Evolutionary conservation across 495 filamentous ascomycete species (phyloP).

Genomic region (Antarctomyces pellizariae): DNA sequence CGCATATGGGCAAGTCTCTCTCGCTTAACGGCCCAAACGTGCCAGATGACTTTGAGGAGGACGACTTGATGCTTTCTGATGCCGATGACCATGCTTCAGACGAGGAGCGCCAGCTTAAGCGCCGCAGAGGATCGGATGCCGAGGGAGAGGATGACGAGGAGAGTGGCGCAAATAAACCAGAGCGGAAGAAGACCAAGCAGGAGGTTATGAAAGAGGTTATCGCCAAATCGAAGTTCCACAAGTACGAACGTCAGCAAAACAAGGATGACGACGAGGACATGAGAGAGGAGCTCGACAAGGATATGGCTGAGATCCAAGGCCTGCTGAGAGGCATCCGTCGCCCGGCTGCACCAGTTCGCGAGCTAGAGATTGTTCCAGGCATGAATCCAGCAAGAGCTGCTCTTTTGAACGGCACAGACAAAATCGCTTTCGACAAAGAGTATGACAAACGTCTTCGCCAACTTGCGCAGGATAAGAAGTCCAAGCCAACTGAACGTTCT

Average conservation of each 20-base stretch:
- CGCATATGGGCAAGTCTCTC: conserved; percentile 60
- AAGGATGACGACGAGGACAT: conserved; percentile 92
- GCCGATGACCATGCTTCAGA: conserved; percentile 24
- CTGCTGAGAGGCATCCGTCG: conserved; percentile 31
- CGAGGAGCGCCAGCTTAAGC: conserved; percentile 27
- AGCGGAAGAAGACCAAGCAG: conserved; percentile 73
- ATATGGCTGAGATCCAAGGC: conserved; percentile 53
- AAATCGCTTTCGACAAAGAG: conserved; percentile 42
- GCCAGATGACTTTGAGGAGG: conserved; percentile 51
- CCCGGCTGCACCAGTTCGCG: conserved; percentile 17
- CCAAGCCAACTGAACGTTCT: conserved; percentile 62
- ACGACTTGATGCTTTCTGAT: conserved; percentile 31
- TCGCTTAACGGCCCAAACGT: conserved; percentile 27
- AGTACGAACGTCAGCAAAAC: conserved; percentile 70
- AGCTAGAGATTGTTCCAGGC: conserved; percentile 6
- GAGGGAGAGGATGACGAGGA: conserved; percentile 20
- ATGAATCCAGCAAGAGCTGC: conserved; percentile 31
- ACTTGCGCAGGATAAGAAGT: conserved; percentile 58
- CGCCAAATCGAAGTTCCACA: conserved; percentile 86
- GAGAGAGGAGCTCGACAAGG: conserved; percentile 48
- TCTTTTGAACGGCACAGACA: conserved; percentile 34
- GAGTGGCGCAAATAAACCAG: conserved; percentile 30
- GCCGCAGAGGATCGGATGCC: conserved; percentile 28
- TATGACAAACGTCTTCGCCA: conserved; percentile 69
- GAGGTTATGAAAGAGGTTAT: conserved; percentile 97